Base-by-base conservation (phyloP, 2,329 filamentous ascomycete genomes). In the Paraphoma chrysanthemicola region DNA sequence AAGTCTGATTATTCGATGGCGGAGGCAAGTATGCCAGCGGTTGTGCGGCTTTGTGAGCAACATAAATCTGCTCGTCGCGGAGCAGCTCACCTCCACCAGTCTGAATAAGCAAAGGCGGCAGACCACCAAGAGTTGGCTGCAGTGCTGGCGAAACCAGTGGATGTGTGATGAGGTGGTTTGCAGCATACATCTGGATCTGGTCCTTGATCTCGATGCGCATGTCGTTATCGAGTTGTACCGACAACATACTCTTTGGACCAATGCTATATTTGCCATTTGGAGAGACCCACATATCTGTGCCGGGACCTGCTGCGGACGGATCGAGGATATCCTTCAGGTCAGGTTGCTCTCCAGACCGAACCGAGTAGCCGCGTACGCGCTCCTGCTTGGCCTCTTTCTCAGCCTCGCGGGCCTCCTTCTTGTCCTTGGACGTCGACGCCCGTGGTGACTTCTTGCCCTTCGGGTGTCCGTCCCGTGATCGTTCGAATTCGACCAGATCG, bases 21-120 rank as follows among this genome's bases (percentile, higher is more conserved):
- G 71, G 71, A 2, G 91, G 91, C 0, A 90, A 85, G 67, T 96
- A 98, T 56, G 86, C 85, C 23, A 83, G 74, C 0, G 95, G 95
- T 63, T 96, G 88, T 11, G 95, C 93, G 42, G 92, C 93, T 77
- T 98, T 98, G 77, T 99, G 95, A 0, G 94, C 95, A 12, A 98
- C 71, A 62, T 96, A 97, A 50, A 98, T 91, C 72, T 98, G 95
- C 77, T 99, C 95, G 68, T 99, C 95, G 11, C 92, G 87, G 16
- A 99, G 82, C 48, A 96, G 84, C 74, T 99, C 95, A 1, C 91
- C 93, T 5, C 94, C 93, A 4, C 94, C 95, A 1, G 90, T 89
- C 72, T 97, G 87, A 43, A 99, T 90, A 6, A 97, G 83, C 29
- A 98, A 79, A 0, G 95, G 95, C 0, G 93, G 93, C 3, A 99